These are phyloP conservation scores for Phytophthora pinifolia DNA, from an alignment of 352 stramenopile species.

Conservation along the genomic window DNA sequence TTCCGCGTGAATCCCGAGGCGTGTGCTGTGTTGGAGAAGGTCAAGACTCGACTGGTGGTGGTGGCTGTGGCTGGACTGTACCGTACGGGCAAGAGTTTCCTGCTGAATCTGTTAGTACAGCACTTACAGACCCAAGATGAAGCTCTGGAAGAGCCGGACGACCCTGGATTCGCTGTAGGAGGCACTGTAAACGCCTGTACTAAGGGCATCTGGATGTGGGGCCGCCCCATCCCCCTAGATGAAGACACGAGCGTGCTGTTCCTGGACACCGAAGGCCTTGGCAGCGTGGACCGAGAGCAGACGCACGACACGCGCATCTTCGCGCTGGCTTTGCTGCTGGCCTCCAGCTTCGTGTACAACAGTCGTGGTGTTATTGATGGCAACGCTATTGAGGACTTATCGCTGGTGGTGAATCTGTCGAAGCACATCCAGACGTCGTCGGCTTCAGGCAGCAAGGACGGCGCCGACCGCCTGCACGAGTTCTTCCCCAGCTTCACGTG, in stretches of 20 bases:
- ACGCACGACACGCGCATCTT: constrained; percentile 92
- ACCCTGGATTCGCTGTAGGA: constrained; percentile 75
- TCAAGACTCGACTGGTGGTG: constrained; percentile 84
- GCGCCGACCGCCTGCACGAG: constrained; percentile 51
- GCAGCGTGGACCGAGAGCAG: constrained; percentile 79
- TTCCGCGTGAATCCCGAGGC: constrained; percentile 85
- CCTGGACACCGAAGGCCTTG: constrained; percentile 89
- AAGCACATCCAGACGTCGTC: constrained; percentile 88
- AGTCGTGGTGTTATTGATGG: constrained; percentile 88
- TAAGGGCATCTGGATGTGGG: constrained; percentile 93
- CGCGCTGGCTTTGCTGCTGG: constrained; percentile 81
- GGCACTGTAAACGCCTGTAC: constrained; percentile 89
- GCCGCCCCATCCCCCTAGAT: constrained; percentile 67
- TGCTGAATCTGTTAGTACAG: constrained; percentile 86
- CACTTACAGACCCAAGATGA: constrained; percentile 37
- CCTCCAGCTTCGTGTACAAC: constrained; percentile 92
- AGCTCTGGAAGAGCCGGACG: constrained; percentile 6
- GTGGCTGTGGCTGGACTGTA: constrained; percentile 87
- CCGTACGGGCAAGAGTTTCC: constrained; percentile 89
- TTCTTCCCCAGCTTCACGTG: constrained; percentile 90
- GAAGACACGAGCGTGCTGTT: constrained; percentile 79
- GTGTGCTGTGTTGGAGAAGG: constrained; percentile 55
- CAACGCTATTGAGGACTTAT: constrained; percentile 89
- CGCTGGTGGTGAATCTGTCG: constrained; percentile 90
- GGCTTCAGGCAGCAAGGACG: constrained; percentile 22